Percentiles rank a stretch among this genome's conserved stretches.
These are phyloP conservation scores for Bruguiera parviflora DNA, from an alignment of 345 rosid genomes.

Conservation along the genomic window DNA sequence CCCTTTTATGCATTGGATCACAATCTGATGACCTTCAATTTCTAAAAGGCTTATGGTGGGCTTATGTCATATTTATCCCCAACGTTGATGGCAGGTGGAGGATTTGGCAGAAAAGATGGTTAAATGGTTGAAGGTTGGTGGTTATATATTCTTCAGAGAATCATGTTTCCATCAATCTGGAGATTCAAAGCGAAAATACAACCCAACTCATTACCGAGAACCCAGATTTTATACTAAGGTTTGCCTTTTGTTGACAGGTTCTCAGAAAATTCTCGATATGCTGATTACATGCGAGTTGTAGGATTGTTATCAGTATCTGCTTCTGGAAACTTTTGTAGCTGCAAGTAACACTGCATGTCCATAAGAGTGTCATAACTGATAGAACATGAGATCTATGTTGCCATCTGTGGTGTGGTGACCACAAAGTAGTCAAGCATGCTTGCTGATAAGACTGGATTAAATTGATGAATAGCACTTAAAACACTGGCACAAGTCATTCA, in stretches of 20 bases:
- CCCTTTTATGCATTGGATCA: too few relatives aligned
- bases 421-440: too few relatives aligned
- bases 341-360: too few relatives aligned
- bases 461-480: neutral
- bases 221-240: slow-evolving; percentile 96
- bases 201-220: slow-evolving; percentile 96
- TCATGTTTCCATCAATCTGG: slow-evolving; percentile 97
- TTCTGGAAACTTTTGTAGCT: too few relatives aligned
- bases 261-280: neutral
- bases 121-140: slow-evolving; percentile 87
- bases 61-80: neutral
- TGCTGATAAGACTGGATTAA: neutral
- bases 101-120: slow-evolving; percentile 70
- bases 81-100: slow-evolving; percentile 52
- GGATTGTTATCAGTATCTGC: too few relatives aligned
- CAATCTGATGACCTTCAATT: too few relatives aligned
- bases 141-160: slow-evolving; percentile 88
- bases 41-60: neutral
- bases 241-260: slow-evolving; percentile 10
- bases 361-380: too few relatives aligned
- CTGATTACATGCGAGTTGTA: neutral
- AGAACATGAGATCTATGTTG: too few relatives aligned
- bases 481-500: neutral
- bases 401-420: too few relatives aligned
- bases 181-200: slow-evolving; percentile 68